Evolutionary conservation across 2,329 filamentous ascomycete genomes (phyloP).

Genomic region (Gliomastix tumulicola): DNA sequence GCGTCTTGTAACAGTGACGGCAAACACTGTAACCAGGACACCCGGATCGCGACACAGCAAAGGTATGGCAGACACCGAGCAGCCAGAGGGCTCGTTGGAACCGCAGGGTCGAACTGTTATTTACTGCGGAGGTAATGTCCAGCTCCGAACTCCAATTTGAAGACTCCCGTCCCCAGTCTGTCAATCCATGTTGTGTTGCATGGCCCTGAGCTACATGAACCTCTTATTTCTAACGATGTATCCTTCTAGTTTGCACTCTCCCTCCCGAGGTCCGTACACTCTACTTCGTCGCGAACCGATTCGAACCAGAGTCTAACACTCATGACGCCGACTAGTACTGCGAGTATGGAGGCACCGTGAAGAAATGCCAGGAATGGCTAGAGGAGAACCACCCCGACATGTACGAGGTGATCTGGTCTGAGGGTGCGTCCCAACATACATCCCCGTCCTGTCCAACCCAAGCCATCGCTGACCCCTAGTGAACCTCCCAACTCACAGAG

Average conservation of each 20-base stretch:
- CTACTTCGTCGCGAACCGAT: conserved; percentile 3
- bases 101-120: conserved; percentile 43
- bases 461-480: no score
- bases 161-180: no score
- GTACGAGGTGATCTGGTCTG: conserved; percentile 77
- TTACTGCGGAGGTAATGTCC: conserved; percentile 51
- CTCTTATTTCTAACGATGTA: not conserved
- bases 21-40: no score
- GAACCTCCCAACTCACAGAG: conserved; percentile 40
- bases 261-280: conserved; percentile 57
- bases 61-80: conserved; percentile 48
- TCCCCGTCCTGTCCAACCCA: no score
- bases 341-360: conserved; percentile 93
- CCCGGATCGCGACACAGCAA: no score
- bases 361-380: conserved; percentile 97
- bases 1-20: conserved; percentile 20
- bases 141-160: no score
- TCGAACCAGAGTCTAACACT: conserved; percentile 1
- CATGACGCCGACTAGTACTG: conserved; percentile 67
- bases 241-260: conserved; percentile 50
- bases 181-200: no score
- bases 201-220: no score
- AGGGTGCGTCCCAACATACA: no score
- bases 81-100: conserved; percentile 34
- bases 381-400: conserved; percentile 65